phyloP scores from a whole-genome alignment of 1,284 basidiomycete genomes.

The Sporisorium scitamineum region DNA sequence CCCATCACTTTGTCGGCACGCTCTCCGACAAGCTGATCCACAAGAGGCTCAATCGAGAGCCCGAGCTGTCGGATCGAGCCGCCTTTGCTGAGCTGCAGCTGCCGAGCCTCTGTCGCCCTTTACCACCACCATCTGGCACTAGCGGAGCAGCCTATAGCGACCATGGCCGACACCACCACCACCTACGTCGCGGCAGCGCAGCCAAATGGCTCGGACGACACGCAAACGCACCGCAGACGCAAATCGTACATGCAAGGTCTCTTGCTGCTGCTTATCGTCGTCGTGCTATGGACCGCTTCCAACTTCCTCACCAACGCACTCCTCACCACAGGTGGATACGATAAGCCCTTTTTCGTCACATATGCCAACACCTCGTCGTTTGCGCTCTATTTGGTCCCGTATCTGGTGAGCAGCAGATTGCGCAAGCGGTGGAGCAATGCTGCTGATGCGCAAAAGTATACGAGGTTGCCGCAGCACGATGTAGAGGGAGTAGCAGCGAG shows the following conservation, averaged over 20 bases:
- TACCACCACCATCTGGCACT: slow-evolving; percentile 1
- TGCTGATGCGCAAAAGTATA: slow-evolving; percentile 2
- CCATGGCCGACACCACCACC: slow-evolving; percentile 24
- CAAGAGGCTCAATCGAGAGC: not conserved
- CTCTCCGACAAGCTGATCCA: slow-evolving; percentile 1
- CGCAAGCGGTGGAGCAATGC: slow-evolving; percentile 33
- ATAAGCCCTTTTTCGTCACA: slow-evolving; percentile 74
- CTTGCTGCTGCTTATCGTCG: slow-evolving; percentile 79
- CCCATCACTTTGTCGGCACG: not conserved
- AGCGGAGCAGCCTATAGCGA: not conserved
- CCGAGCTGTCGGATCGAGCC: not conserved
- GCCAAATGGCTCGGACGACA: slow-evolving; percentile 5
- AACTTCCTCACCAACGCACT: slow-evolving; percentile 67
- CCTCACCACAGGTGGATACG: slow-evolving; percentile 64
- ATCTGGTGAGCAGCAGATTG: slow-evolving; percentile 62
- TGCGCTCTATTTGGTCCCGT: slow-evolving; percentile 86
- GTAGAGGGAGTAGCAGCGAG: slow-evolving; percentile 4
- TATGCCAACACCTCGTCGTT: slow-evolving; percentile 90
- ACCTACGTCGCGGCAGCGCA: not conserved
- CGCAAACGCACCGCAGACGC: slow-evolving; percentile 26
- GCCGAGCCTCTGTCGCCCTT: not conserved
- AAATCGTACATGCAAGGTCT: slow-evolving; percentile 77
- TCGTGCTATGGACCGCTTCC: slow-evolving; percentile 79
- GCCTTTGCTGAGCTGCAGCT: not conserved
- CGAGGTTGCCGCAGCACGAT: slow-evolving; percentile 16